Evolutionary conservation across 805 yeast species (phyloP).

Genomic region (Monosporozyma servazzii): DNA sequence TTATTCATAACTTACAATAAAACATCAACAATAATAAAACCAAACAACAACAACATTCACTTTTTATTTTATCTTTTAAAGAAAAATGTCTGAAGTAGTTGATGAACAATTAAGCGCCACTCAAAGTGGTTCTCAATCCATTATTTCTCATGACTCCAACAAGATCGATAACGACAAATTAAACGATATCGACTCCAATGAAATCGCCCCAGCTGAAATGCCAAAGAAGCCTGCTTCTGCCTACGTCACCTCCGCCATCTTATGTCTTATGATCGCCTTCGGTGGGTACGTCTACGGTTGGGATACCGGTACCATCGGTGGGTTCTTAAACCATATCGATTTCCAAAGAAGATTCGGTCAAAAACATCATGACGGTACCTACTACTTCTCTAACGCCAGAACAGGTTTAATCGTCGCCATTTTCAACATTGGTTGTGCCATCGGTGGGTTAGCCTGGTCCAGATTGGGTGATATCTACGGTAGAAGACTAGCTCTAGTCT

Average conservation of each 20-base stretch:
- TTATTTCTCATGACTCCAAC: constrained; percentile 1
- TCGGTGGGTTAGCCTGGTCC: constrained; percentile 57
- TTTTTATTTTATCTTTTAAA: neutral
- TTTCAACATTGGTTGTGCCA: constrained; percentile 67
- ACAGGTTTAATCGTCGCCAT: constrained; percentile 49
- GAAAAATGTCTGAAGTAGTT: neutral
- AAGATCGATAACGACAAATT: constrained; percentile 1
- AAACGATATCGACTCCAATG: constrained; percentile 1
- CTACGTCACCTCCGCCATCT: constrained; percentile 25
- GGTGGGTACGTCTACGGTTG: constrained; percentile 53
- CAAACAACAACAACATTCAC: neutral
- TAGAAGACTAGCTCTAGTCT: constrained; percentile 43
- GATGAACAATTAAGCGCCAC: neutral
- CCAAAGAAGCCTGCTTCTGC: constrained; percentile 31
- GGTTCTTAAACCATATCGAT: constrained; percentile 52
- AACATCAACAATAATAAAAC: neutral
- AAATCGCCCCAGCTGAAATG: constrained; percentile 7
- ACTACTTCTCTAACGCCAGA: constrained; percentile 43
- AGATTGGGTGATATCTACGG: constrained; percentile 56
- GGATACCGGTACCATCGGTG: constrained; percentile 76
- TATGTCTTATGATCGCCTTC: constrained; percentile 28
- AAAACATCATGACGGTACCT: constrained; percentile 32
- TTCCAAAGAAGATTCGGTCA: constrained; percentile 51
- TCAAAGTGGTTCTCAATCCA: constrained; percentile 4
- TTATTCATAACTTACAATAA: neutral